Evolutionary conservation across 208 protist genomes (phyloP).

Genomic region (Jaenimonas drosophilae): DNA sequence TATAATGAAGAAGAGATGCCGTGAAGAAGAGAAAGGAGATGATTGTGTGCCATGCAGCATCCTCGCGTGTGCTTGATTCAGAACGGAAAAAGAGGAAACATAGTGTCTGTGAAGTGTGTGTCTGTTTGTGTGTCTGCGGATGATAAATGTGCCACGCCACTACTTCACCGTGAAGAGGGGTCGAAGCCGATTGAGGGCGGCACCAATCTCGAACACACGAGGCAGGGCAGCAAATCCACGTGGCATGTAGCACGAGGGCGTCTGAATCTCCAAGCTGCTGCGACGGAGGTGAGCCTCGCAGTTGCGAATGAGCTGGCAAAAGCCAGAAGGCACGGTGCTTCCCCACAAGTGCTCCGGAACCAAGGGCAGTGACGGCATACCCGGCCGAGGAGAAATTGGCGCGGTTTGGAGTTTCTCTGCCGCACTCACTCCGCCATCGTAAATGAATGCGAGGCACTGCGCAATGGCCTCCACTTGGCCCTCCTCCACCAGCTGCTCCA

Average conservation of each 20-base stretch:
- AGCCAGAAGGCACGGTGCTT: constrained; percentile 14
- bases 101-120: no score
- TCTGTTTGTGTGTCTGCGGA: not conserved
- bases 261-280: constrained; percentile 51
- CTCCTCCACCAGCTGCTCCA: constrained; percentile 90
- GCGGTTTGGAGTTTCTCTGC: constrained; percentile 6
- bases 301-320: constrained; percentile 16
- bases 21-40: not conserved
- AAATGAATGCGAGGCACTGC: constrained; percentile 62
- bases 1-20: not conserved
- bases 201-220: constrained; percentile 78
- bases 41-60: not conserved
- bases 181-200: constrained; percentile 83
- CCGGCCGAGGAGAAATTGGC: not conserved
- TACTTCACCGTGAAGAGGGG: constrained; percentile 23
- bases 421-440: constrained; percentile 18
- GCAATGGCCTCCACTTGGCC: constrained; percentile 83
- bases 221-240: constrained; percentile 66
- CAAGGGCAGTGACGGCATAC: not conserved
- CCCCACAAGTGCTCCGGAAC: no score
- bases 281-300: constrained; percentile 24
- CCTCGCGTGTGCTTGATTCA: not conserved
- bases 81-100: no score
- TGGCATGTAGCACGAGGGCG: constrained; percentile 42
- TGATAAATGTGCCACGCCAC: not conserved